Percentiles rank a stretch among this genome's conserved stretches.
These are phyloP conservation scores for Pneumocystis carinii DNA, from an alignment of 1,139 yeast genomes.

Conservation along the genomic window DNA sequence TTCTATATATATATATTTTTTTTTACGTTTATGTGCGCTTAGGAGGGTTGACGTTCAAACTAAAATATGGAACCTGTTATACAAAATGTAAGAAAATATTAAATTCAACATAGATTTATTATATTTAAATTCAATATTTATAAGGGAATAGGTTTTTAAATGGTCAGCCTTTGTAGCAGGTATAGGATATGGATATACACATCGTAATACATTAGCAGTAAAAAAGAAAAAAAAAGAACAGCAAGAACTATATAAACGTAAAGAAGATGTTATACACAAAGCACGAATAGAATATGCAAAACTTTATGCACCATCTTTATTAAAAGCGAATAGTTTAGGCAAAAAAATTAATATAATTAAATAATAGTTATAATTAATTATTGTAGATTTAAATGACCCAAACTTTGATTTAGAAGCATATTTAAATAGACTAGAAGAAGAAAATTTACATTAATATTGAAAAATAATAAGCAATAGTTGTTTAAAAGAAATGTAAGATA, in stretches of 20 bases:
- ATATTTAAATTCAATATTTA: background rate
- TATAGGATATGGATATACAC: conserved; percentile 74
- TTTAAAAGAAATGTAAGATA: background rate
- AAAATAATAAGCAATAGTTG: background rate
- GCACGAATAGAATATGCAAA: conserved; percentile 64
- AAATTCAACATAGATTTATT: background rate
- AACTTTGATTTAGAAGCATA: background rate
- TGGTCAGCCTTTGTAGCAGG: conserved; percentile 88
- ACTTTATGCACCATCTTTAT: conserved; percentile 31
- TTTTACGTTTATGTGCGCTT: background rate
- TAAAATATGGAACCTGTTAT: background rate
- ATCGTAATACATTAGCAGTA: conserved; percentile 54
- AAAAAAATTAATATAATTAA: background rate
- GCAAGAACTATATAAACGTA: conserved; percentile 44
- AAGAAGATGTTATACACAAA: conserved; percentile 74
- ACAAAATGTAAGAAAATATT: background rate
- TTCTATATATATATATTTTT: background rate
- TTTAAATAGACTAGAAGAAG: background rate
- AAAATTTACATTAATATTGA: background rate
- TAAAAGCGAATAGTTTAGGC: conserved; percentile 19
- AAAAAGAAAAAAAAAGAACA: conserved; percentile 46
- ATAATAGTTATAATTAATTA: background rate
- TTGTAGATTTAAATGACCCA: background rate
- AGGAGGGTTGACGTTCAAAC: background rate
- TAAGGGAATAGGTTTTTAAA: conserved; percentile 51